Base-by-base conservation (phyloP, 163 green algal species). In the Scenedesmus sp. region DNA sequence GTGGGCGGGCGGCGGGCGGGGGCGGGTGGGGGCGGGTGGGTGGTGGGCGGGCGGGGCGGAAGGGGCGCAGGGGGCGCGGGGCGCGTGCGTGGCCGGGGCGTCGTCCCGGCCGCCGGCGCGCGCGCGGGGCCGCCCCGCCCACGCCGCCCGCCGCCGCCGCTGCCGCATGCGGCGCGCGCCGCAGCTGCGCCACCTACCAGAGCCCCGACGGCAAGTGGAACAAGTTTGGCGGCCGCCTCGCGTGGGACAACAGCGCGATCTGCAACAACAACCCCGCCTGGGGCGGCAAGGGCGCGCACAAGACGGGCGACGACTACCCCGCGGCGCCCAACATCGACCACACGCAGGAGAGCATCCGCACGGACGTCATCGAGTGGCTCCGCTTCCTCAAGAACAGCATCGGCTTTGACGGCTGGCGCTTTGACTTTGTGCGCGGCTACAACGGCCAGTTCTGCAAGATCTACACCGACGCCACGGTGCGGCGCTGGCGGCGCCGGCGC, bases 321-420 rank as follows among this genome's bases (percentile, higher is more conserved):
- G 94, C 93, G 1, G 94, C 94, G 36, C 94, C 95, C 64, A 98
- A 98, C 83, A 89, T 98, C 29, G 94, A 98, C 86, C 94, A 98
- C 88, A 89, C 87, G 29, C 85, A 80, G 73, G 84, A 86, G 58
- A 20, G 54, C 54, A 72, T 84, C 47, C 71, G 66, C 13, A 78
- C 86, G 51, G 87, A 97, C 85, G 86, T 97, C 58, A 91, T 81
- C 14, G 77, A 91, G 62, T 98, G 95, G 95, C 81, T 98, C 72
- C 92, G 89, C 58, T 96, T 87, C 75, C 87, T 98, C 67, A 86
- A 91, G 67, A 90, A 93, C 64, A 89, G 83, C 54, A 92, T 97
- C 29, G 94, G 95, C 65, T 97, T 94, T 85, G 90, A 97, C 65
- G 93, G 94, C 67, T 97, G 91, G 92, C 88, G 95, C 56, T 95